Base-by-base conservation (phyloP, 495 filamentous ascomycete genomes). In the Talaromyces borbonicus region DNA sequence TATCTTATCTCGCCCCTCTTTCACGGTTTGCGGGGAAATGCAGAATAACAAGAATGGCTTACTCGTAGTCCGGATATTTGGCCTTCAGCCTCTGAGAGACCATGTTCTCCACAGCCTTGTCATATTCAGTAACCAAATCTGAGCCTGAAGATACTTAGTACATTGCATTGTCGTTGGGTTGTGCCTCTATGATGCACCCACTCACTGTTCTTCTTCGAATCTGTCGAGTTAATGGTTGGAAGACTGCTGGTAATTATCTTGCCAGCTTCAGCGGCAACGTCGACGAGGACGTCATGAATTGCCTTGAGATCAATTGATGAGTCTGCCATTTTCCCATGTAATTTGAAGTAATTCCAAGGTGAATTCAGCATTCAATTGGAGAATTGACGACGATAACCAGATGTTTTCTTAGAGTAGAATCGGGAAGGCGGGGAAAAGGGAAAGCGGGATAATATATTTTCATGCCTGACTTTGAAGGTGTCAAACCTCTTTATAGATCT, bases 81-180 rank as follows among this genome's bases (percentile, higher is more conserved):
- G 69, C 55, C 33, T 61, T 68, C 22, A 95, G 72, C n/a, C 67
- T 68, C 1, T 69, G 69, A 3, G 77, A 80, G 42, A 93, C 77
- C 67, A 87, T 78, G 19, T 70, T 73, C 56, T 95, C 87, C 33
- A 94, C 84, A 1, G 83, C 86, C 52, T 77, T 78, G 63, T 94
- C 87, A 50, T 87, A 87, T 62, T 90, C 82, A 19, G 88, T 94
- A 24, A 94, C 87, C 25, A 93, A 75, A 59, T 94, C 88, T 48
- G 80, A 83, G 47, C 83, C 83, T 87, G 37, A 3, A 45, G 20
- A 15, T 4, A 8, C 11, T 49, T 35, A 42, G 26, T 45, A 29
- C 8, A n/a, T 5, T 24, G 25, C 23, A 49, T 22, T n/a, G n/a
- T n/a, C n/a, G n/a, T n/a, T n/a, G n/a, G n/a, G n/a, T 22, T 32